phyloP scores from a whole-genome alignment of 495 filamentous ascomycete genomes.

The Lasiosphaeris hirsuta region DNA sequence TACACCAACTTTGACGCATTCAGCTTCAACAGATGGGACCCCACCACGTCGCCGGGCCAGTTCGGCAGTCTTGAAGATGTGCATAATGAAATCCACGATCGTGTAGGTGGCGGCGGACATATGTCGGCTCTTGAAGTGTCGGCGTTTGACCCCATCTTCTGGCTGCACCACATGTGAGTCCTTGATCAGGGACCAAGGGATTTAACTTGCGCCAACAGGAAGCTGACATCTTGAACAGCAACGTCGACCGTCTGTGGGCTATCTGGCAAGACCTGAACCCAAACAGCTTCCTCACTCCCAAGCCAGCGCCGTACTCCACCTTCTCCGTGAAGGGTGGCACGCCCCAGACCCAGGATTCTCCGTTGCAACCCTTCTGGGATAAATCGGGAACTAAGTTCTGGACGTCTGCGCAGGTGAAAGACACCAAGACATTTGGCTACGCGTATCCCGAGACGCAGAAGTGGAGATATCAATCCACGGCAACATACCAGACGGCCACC shows the following conservation, averaged over 20 bases:
- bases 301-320: constrained; percentile 46
- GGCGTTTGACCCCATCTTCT: constrained; percentile 71
- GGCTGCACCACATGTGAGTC: constrained; percentile 58
- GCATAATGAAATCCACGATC: constrained; percentile 63
- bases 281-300: constrained; percentile 49
- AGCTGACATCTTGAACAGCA: constrained; percentile 6
- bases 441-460: constrained; percentile 55
- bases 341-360: constrained; percentile 35
- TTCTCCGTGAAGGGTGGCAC: constrained; percentile 45
- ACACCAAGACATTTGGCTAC: constrained; percentile 48
- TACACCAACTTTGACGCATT: constrained; percentile 54
- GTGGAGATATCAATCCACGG: constrained; percentile 16
- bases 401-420: constrained; percentile 40
- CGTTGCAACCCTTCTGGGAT: constrained; percentile 45
- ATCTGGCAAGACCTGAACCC: constrained; percentile 72
- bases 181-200: too few relatives aligned
- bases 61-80: constrained; percentile 59
- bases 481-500: constrained; percentile 18
- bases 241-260: constrained; percentile 63
- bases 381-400: constrained; percentile 41
- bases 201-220: too few relatives aligned
- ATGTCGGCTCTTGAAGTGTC: constrained; percentile 62
- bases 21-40: constrained; percentile 54
- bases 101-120: constrained; percentile 54
- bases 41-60: constrained; percentile 29